Evolutionary conservation across 2,329 filamentous ascomycete species (phyloP), one percentile per base, ranked within the genome.

Genomic region (Talaromyces albobiverticillius): DNA sequence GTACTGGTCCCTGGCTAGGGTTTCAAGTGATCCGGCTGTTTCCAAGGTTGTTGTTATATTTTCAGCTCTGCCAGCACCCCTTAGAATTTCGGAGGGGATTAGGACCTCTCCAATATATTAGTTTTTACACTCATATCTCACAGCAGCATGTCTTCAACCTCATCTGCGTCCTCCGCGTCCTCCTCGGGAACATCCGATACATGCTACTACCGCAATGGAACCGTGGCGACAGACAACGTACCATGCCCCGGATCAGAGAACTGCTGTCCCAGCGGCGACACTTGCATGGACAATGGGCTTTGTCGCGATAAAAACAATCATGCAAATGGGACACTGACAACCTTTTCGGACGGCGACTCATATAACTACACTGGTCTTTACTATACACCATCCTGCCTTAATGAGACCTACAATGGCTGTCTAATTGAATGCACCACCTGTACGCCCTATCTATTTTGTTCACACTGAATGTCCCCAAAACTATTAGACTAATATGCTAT

Each of bases 121-220:
- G n/a, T n/a, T n/a, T n/a, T n/a, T n/a, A n/a, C n/a, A n/a, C n/a
- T n/a, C n/a, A n/a, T n/a, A n/a, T 4, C 29, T 31, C 29, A 31
- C 9, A 31, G 29, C 29, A 11, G 13, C 29, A 31, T 31, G 29
- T 31, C n/a, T n/a, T n/a, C n/a, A n/a, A n/a, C n/a, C n/a, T n/a
- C n/a, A n/a, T 31, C 29, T 7, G 9, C 29, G 13, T 31, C 29
- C 9, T 31, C 29, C 3, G 9, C 29, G 3, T 31, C 29, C 4
- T 31, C 29, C 5, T 31, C 29, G 13, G 29, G 5, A 31, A 31
- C 9, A 31, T 31, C 25, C 25, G 25, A 29, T 9, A 43, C 49
- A 51, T 51, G 49, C n/a, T 52, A 52, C 49, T 52, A 52, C 49
- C 49, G 49, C 40, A 45, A 52, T 29, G 49, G 49, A 18, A 52